Conservation (phyloP, 1,284 basidiomycete genomes). For the Cronartium quercuum region DNA sequence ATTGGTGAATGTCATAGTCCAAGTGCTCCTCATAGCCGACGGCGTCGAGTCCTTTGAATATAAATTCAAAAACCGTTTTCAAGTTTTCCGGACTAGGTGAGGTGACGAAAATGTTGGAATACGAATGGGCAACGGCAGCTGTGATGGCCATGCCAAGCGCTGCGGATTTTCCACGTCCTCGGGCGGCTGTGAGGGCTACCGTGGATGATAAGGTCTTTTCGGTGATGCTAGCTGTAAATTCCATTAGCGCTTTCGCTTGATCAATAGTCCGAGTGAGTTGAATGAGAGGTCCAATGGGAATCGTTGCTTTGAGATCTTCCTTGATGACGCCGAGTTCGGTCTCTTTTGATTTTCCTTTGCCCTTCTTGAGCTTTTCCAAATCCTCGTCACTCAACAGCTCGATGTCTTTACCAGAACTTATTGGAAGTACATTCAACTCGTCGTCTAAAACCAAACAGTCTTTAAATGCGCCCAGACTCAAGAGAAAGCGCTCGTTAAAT, state of each 20-base stretch:
- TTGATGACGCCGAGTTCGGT: conserved; percentile 74
- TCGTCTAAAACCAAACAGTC: conserved; percentile 94
- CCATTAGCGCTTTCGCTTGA: conserved; percentile 73
- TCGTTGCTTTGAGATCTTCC: conserved; percentile 71
- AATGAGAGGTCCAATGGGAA: conserved; percentile 81
- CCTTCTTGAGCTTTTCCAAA: conserved; percentile 43
- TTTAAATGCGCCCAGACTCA: conserved; percentile 80
- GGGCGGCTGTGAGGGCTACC: conserved; percentile 84
- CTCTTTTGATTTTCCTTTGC: conserved; percentile 55
- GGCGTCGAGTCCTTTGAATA: conserved; percentile 93
- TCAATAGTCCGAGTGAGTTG: conserved; percentile 89
- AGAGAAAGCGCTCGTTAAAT: conserved; percentile 97
- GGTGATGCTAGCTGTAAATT: conserved; percentile 84
- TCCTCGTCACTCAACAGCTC: conserved; percentile 55
- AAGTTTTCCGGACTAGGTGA: conserved; percentile 96
- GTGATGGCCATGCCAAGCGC: conserved; percentile 90
- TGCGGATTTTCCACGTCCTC: conserved; percentile 95
- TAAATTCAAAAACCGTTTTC: conserved; percentile 95
- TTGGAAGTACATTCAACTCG: conserved; percentile 93
- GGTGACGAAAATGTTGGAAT: conserved; percentile 97
- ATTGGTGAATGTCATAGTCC: conserved; percentile 92
- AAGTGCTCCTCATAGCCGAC: conserved; percentile 95
- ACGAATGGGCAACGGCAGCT: conserved; percentile 85
- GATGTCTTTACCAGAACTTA: conserved; percentile 94
- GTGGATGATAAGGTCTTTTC: conserved; percentile 91